Conservation (phyloP, 257 asterid genomes). For the Jasminum sambac region DNA sequence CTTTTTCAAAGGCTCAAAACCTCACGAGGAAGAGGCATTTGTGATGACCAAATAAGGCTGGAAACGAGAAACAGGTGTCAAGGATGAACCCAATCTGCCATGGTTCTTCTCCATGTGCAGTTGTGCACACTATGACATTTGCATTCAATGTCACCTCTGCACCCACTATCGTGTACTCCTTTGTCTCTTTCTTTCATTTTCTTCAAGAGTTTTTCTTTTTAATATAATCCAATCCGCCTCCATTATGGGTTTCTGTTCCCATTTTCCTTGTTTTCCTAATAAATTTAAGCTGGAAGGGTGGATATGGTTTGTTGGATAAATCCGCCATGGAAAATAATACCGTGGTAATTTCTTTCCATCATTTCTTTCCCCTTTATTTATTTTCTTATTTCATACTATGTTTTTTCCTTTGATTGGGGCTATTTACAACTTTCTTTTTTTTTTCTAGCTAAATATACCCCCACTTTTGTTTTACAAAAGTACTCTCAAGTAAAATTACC, state of each 20-base stretch:
- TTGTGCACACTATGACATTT: constrained; percentile 19
- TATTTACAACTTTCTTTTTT: no score
- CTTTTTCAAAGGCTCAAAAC: constrained; percentile 28
- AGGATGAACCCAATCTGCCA: constrained; percentile 27
- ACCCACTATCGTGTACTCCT: constrained; percentile 24
- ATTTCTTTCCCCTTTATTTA: no score
- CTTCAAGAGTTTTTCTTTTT: background rate
- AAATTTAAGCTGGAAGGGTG: background rate
- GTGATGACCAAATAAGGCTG: constrained; percentile 36
- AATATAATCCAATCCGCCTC: background rate
- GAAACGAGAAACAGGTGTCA: constrained; percentile 37
- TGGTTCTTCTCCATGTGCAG: constrained; percentile 35
- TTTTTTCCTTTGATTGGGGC: no score
- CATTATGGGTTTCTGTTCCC: constrained; percentile 8
- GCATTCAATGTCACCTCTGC: background rate
- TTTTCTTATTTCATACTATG: no score
- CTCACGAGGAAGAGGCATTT: constrained; percentile 23
- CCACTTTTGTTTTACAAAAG: no score
- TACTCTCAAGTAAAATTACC: no score
- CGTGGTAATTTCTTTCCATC: no score
- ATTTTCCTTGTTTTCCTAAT: background rate
- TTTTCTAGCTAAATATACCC: no score
- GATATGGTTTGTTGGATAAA: background rate
- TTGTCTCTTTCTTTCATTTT: constrained; percentile 34
- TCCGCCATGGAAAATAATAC: no score